Conservation (phyloP, 164 flowering plant genomes). For the Magnolia officinalis region DNA sequence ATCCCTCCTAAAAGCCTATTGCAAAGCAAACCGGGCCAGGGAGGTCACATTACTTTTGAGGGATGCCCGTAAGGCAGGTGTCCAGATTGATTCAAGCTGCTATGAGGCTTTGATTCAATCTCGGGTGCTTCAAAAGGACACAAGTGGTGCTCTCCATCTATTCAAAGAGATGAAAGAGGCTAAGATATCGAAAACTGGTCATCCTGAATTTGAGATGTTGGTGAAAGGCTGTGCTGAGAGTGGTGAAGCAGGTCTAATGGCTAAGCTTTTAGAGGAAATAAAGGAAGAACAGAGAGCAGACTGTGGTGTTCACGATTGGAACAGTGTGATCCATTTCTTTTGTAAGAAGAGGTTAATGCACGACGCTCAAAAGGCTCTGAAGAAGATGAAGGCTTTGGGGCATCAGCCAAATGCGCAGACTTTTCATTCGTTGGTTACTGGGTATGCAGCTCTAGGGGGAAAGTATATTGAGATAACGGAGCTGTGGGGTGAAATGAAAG, state of each 20-base stretch:
- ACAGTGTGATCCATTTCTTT: slow-evolving; percentile 88
- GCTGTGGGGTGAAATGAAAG: slow-evolving; percentile 97
- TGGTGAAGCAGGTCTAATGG: slow-evolving; percentile 62
- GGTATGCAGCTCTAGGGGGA: slow-evolving; percentile 88
- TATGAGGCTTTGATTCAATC: slow-evolving; percentile 71
- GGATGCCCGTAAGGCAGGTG: slow-evolving; percentile 80
- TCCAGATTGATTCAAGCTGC: slow-evolving; percentile 79
- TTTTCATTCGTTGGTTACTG: slow-evolving; percentile 89
- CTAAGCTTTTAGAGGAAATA: slow-evolving; percentile 77
- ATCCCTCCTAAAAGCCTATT: slow-evolving; percentile 81
- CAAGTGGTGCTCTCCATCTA: slow-evolving; percentile 63
- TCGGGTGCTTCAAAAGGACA: slow-evolving; percentile 61
- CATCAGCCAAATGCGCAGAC: slow-evolving; percentile 89
- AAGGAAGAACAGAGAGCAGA: slow-evolving; percentile 69
- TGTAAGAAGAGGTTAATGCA: slow-evolving; percentile 84
- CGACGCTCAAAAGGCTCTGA: slow-evolving; percentile 94
- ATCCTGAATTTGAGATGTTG: slow-evolving; percentile 55
- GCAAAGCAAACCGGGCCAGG: slow-evolving; percentile 45
- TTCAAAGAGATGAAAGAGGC: slow-evolving; percentile 93
- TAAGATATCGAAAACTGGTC: slow-evolving; percentile 49
- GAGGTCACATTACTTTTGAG: slow-evolving; percentile 58
- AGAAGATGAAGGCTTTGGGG: slow-evolving; percentile 86
- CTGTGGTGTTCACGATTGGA: slow-evolving; percentile 92
- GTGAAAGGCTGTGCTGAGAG: slow-evolving; percentile 47
- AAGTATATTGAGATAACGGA: slow-evolving; percentile 84